Base-by-base conservation (phyloP, 306 rosid genomes). In the Geum urbanum region DNA sequence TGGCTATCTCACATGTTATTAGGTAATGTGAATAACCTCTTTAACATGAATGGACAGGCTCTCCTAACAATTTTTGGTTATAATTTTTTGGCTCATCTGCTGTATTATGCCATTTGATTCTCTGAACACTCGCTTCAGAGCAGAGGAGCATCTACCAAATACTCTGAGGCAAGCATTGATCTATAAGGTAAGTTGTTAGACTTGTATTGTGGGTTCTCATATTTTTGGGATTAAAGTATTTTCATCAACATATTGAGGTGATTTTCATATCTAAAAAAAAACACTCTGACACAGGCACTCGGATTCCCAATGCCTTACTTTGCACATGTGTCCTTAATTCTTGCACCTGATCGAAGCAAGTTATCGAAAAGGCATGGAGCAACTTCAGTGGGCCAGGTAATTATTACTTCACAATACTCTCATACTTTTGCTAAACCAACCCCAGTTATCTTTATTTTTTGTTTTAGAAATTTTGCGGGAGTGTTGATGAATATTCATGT, bases 291-390 rank as follows among this genome's bases (percentile, higher is more conserved):
- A 22, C 66, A 70, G 74, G 66, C 74, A 15, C 66, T 70, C 44
- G 66, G 45, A 56, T 70, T 70, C 41, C 55, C n/a, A 8, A 70
- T 70, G 74, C 74, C 74, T 53, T 9, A 24, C 44, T 70, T 56
- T 70, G 74, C 99, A 44, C 99, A 94, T 19, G 97, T 94, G 75
- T 94, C 98, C 79, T 84, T 94, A 77, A 91, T 94, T 80, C 91
- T 94, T 67, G 97, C 96, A 66, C 97, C 99, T 72, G 99, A 94
- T 74, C 84, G 95, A 69, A 88, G 99, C 80, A 94, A 94, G 81
- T 84, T 94, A 75, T 94, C 99, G 52, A 94, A 94, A 85, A 91
- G 97, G 43, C 97, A 91, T 83, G 99, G 97, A 57, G 99, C 99
- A 37, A 94, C 97, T 70, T 94, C 99, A 61, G 99, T 91, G 40